Conservation (phyloP, 192 early-diverging fungal species). For the Coemansia sp. region DNA sequence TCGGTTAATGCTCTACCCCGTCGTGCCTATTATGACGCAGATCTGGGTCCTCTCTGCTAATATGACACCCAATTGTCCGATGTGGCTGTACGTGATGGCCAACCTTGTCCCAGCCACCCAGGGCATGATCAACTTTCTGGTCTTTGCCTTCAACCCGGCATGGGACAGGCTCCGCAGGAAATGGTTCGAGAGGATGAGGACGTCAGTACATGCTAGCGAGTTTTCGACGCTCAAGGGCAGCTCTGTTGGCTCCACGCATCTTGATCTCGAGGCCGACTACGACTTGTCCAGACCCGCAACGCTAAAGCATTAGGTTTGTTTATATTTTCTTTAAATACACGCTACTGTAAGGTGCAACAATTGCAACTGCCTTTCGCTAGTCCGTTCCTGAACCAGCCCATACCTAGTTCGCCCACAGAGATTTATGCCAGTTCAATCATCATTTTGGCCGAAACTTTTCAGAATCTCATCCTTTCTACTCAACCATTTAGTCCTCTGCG, state of each 20-base stretch:
- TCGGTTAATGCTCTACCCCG: slow-evolving; percentile 25
- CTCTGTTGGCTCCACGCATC: not conserved
- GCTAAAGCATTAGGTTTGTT: not conserved
- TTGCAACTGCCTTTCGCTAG: not conserved
- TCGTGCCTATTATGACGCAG: slow-evolving; percentile 41
- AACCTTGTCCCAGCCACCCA: slow-evolving; percentile 45
- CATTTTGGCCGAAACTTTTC: not conserved
- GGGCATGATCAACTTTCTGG: slow-evolving; percentile 43
- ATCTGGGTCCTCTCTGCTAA: slow-evolving; percentile 42
- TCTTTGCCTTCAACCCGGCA: slow-evolving; percentile 26
- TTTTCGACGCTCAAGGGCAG: slow-evolving; percentile 2
- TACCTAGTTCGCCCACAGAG: not conserved
- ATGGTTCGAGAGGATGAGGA: not conserved
- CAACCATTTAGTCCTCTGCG: not conserved
- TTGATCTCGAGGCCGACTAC: not conserved
- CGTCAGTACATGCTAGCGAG: not conserved
- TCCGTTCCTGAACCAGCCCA: not conserved
- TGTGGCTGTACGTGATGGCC: slow-evolving; percentile 52
- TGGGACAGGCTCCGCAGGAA: slow-evolving; percentile 16
- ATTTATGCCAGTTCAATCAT: not conserved
- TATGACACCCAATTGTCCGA: slow-evolving; percentile 29
- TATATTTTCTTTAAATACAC: not conserved
- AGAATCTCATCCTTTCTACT: not conserved
- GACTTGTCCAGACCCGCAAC: not conserved
- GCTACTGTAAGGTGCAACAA: too few relatives aligned